Base-by-base conservation (phyloP, 2,329 filamentous ascomycete genomes). In the Hypoxylon sp. region DNA sequence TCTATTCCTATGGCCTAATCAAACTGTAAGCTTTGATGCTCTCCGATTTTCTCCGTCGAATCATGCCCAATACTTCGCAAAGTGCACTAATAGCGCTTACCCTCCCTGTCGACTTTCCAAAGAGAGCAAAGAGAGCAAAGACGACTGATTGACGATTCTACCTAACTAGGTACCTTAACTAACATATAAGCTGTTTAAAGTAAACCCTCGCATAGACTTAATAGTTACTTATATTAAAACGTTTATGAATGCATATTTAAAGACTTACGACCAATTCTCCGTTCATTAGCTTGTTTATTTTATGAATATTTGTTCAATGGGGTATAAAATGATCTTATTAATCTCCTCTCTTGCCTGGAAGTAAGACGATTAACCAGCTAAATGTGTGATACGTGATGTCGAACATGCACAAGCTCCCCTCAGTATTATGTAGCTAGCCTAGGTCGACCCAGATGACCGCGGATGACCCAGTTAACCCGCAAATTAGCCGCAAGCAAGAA, bases 401-500 rank as follows among this genome's bases (percentile, higher is more conserved):
- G 14, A 42, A 14, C 37, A n/a, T 17, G 14, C 37, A n/a, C 14
- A 9, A 42, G 37, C 6, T n/a, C n/a, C n/a, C n/a, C n/a, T n/a
- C n/a, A n/a, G n/a, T n/a, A n/a, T n/a, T n/a, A n/a, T n/a, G n/a
- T n/a, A n/a, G n/a, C n/a, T n/a, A n/a, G n/a, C n/a, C n/a, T n/a
- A n/a, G n/a, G n/a, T n/a, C n/a, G n/a, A n/a, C n/a, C n/a, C n/a
- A n/a, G n/a, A n/a, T n/a, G n/a, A 77, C 81, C 55, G 82, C 80
- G 3, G 77, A 85, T 17, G 81, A 82, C 62, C 79, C 78, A 2
- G 67, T 48, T 3, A 82, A 81, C 61, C 81, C 80, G 1, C 74
- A 77, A 58, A 88, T 71, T 88, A 86, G 85, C 72, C 70, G 1
- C 72, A 66, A 11, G 33, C 61, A 26, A 75, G 75, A 67, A 80